These are phyloP conservation scores for Proliferodiscus dingleyae DNA, from an alignment of 2,329 filamentous ascomycete genomes.

Conservation along the genomic window DNA sequence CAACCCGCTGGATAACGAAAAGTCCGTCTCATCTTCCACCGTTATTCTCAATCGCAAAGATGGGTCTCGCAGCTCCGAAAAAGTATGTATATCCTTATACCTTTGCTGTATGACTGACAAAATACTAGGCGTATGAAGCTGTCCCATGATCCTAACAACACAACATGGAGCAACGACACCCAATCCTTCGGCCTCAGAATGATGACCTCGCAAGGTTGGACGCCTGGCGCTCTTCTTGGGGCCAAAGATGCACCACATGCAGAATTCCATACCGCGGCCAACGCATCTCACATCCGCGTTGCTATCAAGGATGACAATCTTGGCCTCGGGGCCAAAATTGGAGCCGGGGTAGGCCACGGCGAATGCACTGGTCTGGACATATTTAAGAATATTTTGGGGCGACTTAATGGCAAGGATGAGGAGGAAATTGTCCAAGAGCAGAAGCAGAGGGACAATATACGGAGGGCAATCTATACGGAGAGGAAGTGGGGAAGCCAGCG, in stretches of 20 bases:
- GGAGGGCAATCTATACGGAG: constrained; percentile 68
- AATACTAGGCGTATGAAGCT: constrained; percentile 58
- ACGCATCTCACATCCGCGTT: constrained; percentile 79
- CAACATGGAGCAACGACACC: constrained; percentile 80
- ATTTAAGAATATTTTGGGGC: constrained; percentile 79
- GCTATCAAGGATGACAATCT: constrained; percentile 85
- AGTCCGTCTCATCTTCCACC: background rate
- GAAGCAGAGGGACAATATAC: constrained; percentile 61
- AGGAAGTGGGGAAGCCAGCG: constrained; percentile 74
- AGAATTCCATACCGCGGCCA: constrained; percentile 72
- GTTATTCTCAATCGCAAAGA: constrained; percentile 30
- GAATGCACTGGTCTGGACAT: constrained; percentile 81
- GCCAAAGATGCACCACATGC: constrained; percentile 71
- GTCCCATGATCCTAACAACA: constrained; percentile 91
- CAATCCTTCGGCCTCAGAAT: constrained; percentile 85
- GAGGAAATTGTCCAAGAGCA: constrained; percentile 67
- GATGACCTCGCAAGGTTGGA: constrained; percentile 84
- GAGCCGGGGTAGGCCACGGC: constrained; percentile 59
- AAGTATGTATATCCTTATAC: constrained; percentile 48
- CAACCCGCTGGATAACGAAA: constrained; percentile 17
- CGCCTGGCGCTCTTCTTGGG: constrained; percentile 77
- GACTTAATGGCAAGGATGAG: constrained; percentile 83
- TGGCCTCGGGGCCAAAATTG: constrained; percentile 77
- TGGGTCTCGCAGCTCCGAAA: constrained; percentile 66
- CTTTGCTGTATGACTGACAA: constrained; percentile 34